phyloP scores from a whole-genome alignment of 257 asterid species.

The Ajuga chamaepitys region DNA sequence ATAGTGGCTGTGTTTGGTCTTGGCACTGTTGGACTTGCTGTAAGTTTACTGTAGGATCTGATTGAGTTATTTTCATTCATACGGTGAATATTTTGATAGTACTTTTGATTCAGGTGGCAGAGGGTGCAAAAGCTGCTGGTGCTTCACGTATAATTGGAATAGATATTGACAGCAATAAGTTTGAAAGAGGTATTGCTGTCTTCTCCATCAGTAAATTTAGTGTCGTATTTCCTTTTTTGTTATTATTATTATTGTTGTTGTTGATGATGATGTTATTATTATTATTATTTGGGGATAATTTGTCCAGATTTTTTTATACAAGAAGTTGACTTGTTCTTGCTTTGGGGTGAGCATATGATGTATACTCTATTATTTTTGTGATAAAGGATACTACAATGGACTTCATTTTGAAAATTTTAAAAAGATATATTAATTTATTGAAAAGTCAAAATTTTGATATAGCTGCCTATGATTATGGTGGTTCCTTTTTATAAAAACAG shows the following conservation, averaged over 20 bases:
- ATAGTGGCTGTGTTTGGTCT: slow-evolving; percentile 94
- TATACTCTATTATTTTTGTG: background rate
- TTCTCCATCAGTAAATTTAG: background rate
- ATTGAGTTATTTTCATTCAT: background rate
- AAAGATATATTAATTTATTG: too few species aligned
- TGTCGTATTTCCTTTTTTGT: background rate
- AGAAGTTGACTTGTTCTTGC: background rate
- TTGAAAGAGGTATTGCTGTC: slow-evolving; percentile 46
- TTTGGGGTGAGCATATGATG: background rate
- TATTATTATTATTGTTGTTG: too few species aligned
- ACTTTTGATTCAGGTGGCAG: slow-evolving; percentile 66
- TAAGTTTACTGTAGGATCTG: slow-evolving; percentile 35
- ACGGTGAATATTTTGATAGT: slow-evolving; percentile 4
- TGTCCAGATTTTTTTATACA: background rate
- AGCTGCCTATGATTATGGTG: too few species aligned
- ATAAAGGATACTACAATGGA: background rate
- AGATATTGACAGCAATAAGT: slow-evolving; percentile 85
- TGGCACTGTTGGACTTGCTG: slow-evolving; percentile 97
- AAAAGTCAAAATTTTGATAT: too few species aligned
- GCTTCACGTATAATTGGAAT: slow-evolving; percentile 94
- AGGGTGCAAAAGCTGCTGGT: slow-evolving; percentile 99
- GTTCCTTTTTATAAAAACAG: too few species aligned
- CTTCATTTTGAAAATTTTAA: too few species aligned
- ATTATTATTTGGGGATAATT: too few species aligned
- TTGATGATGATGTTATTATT: too few species aligned